Percentiles rank a stretch among this genome's conserved stretches.
Conservation (phyloP, 2,329 filamentous ascomycete species). For the Zymoseptoria brevis region DNA sequence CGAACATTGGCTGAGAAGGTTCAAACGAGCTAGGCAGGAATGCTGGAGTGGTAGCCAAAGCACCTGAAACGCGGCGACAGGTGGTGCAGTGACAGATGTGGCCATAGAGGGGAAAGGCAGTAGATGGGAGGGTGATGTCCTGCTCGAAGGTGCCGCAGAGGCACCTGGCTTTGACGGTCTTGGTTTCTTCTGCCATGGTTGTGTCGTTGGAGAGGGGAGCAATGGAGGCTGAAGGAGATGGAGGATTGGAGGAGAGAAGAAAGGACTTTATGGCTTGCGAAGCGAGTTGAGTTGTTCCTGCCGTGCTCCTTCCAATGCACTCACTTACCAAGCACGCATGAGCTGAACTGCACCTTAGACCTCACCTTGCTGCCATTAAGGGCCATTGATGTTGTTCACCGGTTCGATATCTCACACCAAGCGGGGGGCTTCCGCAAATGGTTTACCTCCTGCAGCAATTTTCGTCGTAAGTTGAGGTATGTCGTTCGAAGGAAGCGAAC, state of each 20-base stretch:
- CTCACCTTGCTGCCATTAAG: too few relatives aligned
- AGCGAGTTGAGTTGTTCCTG: too few relatives aligned
- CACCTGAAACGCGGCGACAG: constrained; percentile 44
- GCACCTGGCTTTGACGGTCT: constrained; percentile 27
- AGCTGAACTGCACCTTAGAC: too few relatives aligned
- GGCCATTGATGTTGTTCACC: too few relatives aligned
- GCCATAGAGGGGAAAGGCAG: constrained; percentile 31
- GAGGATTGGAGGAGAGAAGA: not conserved
- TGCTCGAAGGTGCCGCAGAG: constrained; percentile 31
- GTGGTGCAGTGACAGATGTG: constrained; percentile 46
- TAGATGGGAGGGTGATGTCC: constrained; percentile 29
- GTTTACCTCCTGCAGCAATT: too few relatives aligned
- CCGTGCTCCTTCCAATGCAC: too few relatives aligned
- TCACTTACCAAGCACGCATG: too few relatives aligned
- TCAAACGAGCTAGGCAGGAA: constrained; percentile 31
- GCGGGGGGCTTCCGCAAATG: too few relatives aligned
- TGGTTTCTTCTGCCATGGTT: constrained; percentile 10
- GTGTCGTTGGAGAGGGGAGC: not conserved
- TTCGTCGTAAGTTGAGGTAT: too few relatives aligned
- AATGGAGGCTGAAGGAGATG: not conserved
- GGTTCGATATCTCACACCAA: too few relatives aligned
- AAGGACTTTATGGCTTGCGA: not conserved
- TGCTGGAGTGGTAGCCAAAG: constrained; percentile 39
- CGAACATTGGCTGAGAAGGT: constrained; percentile 21
- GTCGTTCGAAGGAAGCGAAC: too few relatives aligned